Conservation (phyloP, 805 yeast species). For the Candida saitoana region DNA sequence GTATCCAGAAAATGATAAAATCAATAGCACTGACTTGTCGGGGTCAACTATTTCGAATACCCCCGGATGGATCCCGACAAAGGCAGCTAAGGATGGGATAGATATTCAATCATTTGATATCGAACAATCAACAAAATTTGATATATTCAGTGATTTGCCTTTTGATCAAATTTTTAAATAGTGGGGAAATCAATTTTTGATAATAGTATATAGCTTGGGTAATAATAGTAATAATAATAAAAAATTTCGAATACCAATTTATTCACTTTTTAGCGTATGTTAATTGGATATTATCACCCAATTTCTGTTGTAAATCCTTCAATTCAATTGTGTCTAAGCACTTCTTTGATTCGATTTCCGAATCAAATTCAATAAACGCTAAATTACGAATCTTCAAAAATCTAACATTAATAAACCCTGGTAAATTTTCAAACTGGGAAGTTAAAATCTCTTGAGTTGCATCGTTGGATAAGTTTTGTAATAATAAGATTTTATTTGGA, state of each 20-base stretch:
- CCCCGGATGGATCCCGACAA: not conserved
- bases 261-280: conserved; percentile 33
- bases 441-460: conserved; percentile 32
- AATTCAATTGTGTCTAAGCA: conserved; percentile 17
- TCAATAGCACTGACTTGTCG: not conserved
- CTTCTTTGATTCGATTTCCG: conserved; percentile 46
- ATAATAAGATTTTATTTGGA: conserved; percentile 65
- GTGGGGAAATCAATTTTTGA: too few species aligned
- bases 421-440: conserved; percentile 42
- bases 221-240: too few species aligned
- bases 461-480: conserved; percentile 58
- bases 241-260: too few species aligned
- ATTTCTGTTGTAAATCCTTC: conserved; percentile 4
- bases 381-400: conserved; percentile 63
- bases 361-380: conserved; percentile 77
- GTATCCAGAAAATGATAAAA: not conserved
- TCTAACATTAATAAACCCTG: conserved; percentile 66
- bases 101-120: conserved; percentile 9
- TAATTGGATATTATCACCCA: conserved; percentile 21
- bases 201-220: not conserved
- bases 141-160: conserved; percentile 26
- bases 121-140: conserved; percentile 17
- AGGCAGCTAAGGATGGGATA: not conserved
- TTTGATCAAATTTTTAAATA: conserved; percentile 16
- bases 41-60: not conserved